These are phyloP conservation scores for Capsicum chinense DNA, from an alignment of 257 asterid genomes.

Conservation along the genomic window DNA sequence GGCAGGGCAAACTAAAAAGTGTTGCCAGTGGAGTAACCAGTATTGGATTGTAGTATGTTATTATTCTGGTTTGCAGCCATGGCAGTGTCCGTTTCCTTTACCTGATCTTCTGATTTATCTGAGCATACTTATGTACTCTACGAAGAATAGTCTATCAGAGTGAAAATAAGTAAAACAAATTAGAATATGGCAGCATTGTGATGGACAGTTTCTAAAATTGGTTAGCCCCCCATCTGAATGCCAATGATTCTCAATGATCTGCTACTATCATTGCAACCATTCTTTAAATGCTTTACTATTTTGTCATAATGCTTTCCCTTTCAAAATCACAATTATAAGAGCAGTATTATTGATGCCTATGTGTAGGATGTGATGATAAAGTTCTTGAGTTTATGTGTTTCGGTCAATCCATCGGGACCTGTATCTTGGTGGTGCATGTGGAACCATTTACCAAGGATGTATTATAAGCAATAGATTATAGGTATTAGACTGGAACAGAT, in stretches of 20 bases:
- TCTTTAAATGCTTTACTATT: not conserved
- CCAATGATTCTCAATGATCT: not conserved
- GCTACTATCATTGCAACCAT: not conserved
- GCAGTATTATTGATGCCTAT: not conserved
- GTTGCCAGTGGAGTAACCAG: not conserved
- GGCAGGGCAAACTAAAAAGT: not conserved
- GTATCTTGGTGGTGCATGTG: not conserved
- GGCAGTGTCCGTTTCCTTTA: not conserved
- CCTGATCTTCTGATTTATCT: not conserved
- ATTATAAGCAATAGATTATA: not conserved
- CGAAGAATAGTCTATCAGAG: not conserved
- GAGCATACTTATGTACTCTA: not conserved
- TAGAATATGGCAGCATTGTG: not conserved
- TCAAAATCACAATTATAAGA: not conserved
- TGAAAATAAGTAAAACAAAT: not conserved
- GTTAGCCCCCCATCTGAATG: not conserved
- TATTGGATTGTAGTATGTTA: not conserved
- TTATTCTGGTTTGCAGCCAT: constrained; percentile 27
- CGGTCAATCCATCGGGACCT: not conserved
- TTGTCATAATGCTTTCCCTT: not conserved
- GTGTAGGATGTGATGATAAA: not conserved
- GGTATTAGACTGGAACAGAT: not conserved
- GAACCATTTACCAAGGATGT: not conserved
- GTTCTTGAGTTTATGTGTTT: not conserved
- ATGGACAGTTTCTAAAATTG: not conserved